A percentile compares a stretch with the other conserved stretches of the same genome.
These are phyloP conservation scores for Tetracentron sinense DNA, from an alignment of 164 flowering plant genomes.

Conservation along the genomic window DNA sequence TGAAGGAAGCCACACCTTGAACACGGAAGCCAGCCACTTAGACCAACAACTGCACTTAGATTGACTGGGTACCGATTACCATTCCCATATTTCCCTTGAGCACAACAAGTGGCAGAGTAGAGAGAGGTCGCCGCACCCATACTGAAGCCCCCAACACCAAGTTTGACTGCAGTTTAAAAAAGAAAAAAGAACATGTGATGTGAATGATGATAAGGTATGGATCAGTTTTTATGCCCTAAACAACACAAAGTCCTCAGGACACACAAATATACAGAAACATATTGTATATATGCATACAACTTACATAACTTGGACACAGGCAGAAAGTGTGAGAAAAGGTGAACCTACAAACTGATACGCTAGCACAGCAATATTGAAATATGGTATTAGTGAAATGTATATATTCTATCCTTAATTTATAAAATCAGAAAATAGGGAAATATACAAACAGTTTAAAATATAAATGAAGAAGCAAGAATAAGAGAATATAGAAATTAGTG, in stretches of 20 bases:
- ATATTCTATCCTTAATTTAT: too few species aligned
- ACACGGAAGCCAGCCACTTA: constrained; percentile 98
- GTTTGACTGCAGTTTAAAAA: constrained; percentile 69
- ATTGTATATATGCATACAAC: too few species aligned
- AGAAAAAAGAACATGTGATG: too few species aligned
- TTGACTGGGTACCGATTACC: constrained; percentile 65
- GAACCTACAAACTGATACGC: background rate
- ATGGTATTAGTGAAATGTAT: background rate
- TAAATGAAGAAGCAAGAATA: too few species aligned
- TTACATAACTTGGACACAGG: too few species aligned
- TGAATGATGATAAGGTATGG: too few species aligned
- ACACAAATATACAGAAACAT: too few species aligned
- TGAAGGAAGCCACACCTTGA: constrained; percentile 49
- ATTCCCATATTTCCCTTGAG: constrained; percentile 74
- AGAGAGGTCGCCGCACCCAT: constrained; percentile 96
- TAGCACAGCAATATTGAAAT: background rate
- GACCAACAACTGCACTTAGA: constrained; percentile 73
- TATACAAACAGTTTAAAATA: background rate
- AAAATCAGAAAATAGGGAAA: background rate
- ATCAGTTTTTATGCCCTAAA: too few species aligned
- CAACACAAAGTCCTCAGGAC: too few species aligned
- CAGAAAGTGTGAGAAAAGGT: background rate
- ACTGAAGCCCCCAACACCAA: constrained; percentile 96
- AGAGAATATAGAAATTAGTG: too few species aligned
- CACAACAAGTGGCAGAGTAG: constrained; percentile 83